A percentile compares a stretch with the other conserved stretches of the same genome.
These are phyloP conservation scores for Onygenales sp. DNA, from an alignment of 2,329 filamentous ascomycete species.

Conservation along the genomic window DNA sequence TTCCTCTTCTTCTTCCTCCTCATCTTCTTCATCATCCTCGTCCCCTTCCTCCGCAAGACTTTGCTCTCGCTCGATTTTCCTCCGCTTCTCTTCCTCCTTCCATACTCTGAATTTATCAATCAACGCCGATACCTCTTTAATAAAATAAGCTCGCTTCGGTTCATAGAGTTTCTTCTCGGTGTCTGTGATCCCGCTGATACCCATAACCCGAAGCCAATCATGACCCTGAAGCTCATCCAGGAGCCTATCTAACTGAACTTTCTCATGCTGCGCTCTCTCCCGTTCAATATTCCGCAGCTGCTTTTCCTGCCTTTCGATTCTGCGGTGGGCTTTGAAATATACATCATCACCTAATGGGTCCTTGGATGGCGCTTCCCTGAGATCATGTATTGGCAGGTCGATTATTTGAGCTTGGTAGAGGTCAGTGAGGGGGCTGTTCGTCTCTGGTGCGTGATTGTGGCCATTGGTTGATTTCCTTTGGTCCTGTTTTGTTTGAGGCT, in stretches of 20 bases:
- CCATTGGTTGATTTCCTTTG: slow-evolving; percentile 11
- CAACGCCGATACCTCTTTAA: slow-evolving; percentile 69
- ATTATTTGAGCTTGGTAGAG: slow-evolving; percentile 33
- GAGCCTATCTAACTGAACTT: slow-evolving; percentile 54
- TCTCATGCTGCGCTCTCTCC: slow-evolving; percentile 57
- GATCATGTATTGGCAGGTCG: slow-evolving; percentile 31
- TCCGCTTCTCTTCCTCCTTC: slow-evolving; percentile 80
- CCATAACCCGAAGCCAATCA: slow-evolving; percentile 90
- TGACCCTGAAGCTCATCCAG: slow-evolving; percentile 79
- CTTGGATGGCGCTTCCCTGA: slow-evolving; percentile 21
- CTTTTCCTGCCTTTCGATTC: slow-evolving; percentile 57
- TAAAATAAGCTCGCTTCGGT: slow-evolving; percentile 73
- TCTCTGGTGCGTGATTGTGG: slow-evolving; percentile 16
- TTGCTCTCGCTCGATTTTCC: slow-evolving; percentile 67
- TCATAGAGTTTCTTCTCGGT: slow-evolving; percentile 79
- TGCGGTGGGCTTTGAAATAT: slow-evolving; percentile 50
- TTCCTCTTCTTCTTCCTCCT: slow-evolving; percentile 29
- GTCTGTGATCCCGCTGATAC: slow-evolving; percentile 76
- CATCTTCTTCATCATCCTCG: slow-evolving; percentile 33
- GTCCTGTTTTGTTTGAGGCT: not conserved
- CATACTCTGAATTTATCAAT: slow-evolving; percentile 81
- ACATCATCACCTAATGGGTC: slow-evolving; percentile 50
- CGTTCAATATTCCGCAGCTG: slow-evolving; percentile 59
- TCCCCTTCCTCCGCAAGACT: slow-evolving; percentile 41
- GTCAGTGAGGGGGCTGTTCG: slow-evolving; percentile 24